A percentile compares a stretch with the other conserved stretches of the same genome.
Evolutionary conservation across 2,329 filamentous ascomycete genomes (phyloP).

Genomic region (Sclerotiophoma versabilis): DNA sequence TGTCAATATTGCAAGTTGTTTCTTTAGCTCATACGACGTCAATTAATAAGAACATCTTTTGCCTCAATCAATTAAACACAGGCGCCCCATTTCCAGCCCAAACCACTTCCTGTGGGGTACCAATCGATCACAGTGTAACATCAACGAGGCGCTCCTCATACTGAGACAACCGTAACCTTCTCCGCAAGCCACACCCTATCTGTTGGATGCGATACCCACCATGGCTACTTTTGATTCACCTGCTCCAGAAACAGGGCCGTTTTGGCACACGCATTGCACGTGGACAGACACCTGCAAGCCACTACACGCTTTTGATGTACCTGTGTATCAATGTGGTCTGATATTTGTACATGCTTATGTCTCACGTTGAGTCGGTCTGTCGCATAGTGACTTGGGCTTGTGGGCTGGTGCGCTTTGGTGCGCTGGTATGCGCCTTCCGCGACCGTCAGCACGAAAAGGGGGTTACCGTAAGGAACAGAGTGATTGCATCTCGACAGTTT

Average conservation of each 20-base stretch:
- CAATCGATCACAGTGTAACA: constrained; percentile 16
- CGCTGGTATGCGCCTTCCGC: constrained; percentile 3
- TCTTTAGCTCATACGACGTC: not conserved
- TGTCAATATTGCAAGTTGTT: not conserved
- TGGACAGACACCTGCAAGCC: constrained; percentile 12
- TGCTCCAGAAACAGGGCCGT: constrained; percentile 4
- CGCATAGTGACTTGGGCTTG: not conserved
- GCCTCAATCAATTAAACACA: constrained; percentile 1
- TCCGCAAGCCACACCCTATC: constrained; percentile 8
- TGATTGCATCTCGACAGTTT: not conserved
- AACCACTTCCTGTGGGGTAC: not conserved
- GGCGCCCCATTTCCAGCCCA: not conserved
- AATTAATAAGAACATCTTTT: not conserved
- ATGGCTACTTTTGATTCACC: not conserved
- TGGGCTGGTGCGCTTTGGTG: not conserved
- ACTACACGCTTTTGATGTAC: constrained; percentile 12
- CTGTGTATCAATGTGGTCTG: constrained; percentile 11
- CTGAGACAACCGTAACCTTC: constrained; percentile 12
- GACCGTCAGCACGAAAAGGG: not conserved
- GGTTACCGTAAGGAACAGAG: not conserved
- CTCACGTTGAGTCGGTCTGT: constrained; percentile 11
- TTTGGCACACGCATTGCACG: constrained; percentile 15
- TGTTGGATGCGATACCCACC: constrained; percentile 1
- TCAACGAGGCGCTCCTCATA: not conserved
- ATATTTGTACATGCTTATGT: not conserved